Evolutionary conservation across 768 basidiomycete genomes (phyloP).

Genomic region (Phanerochaete sordida): DNA sequence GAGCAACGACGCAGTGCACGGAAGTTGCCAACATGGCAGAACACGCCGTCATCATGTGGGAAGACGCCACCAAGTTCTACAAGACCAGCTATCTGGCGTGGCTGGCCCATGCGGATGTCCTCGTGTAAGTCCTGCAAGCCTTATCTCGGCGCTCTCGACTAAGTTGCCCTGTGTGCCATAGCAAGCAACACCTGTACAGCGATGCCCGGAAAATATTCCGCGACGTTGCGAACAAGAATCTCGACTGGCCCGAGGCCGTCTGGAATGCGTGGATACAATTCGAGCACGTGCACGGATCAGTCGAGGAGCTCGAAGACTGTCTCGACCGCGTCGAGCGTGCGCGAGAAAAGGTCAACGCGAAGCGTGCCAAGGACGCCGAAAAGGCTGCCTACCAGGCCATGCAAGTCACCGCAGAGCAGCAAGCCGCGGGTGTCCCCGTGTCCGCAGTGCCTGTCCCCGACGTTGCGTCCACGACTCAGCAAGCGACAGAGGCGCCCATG

Average conservation of each 20-base stretch:
- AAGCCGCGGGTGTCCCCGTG: slow-evolving; percentile 33
- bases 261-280: slow-evolving; percentile 92
- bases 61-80: slow-evolving; percentile 60
- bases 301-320: slow-evolving; percentile 60
- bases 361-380: slow-evolving; percentile 67
- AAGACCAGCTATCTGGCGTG: slow-evolving; percentile 74
- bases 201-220: slow-evolving; percentile 65
- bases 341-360: slow-evolving; percentile 54
- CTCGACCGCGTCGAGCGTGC: slow-evolving; percentile 65
- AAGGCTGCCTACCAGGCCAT: slow-evolving; percentile 50
- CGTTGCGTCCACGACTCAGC: slow-evolving; percentile 7
- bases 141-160: neutral
- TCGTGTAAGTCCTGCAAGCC: slow-evolving; percentile 48
- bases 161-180: slow-evolving; percentile 20
- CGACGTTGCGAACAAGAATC: slow-evolving; percentile 61
- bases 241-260: slow-evolving; percentile 95
- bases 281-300: slow-evolving; percentile 77
- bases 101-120: slow-evolving; percentile 68
- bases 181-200: slow-evolving; percentile 51
- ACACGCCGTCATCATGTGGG: slow-evolving; percentile 59
- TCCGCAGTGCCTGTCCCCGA: slow-evolving; percentile 21
- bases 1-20: slow-evolving; percentile 37
- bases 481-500: slow-evolving; percentile 32
- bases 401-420: slow-evolving; percentile 41
- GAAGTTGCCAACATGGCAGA: slow-evolving; percentile 45